Evolutionary conservation across 1,284 basidiomycete species (phyloP).

Genomic region (Golubevia sp.): DNA sequence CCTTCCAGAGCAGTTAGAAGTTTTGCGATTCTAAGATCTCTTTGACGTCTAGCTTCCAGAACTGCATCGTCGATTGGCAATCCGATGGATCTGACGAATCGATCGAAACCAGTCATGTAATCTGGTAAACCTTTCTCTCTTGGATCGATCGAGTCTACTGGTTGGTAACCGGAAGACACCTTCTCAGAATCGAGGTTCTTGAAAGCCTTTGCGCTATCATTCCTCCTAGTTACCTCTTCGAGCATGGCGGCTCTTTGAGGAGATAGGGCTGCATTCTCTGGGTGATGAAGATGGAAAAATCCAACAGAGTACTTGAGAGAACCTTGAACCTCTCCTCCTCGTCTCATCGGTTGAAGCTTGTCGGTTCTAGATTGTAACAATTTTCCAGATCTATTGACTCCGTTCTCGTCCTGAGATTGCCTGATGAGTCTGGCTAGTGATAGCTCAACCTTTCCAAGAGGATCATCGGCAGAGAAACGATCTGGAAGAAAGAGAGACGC

Average conservation of each 20-base stretch:
- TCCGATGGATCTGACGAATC: slow-evolving; percentile 36
- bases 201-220: not conserved
- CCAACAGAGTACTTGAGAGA: slow-evolving; percentile 46
- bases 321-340: slow-evolving; percentile 28
- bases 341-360: slow-evolving; percentile 30
- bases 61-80: slow-evolving; percentile 39
- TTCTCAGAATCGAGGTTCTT: not conserved
- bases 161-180: not conserved
- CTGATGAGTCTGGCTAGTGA: slow-evolving; percentile 35
- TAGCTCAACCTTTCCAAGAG: slow-evolving; percentile 48
- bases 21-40: slow-evolving; percentile 36
- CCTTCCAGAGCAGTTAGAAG: slow-evolving; percentile 35
- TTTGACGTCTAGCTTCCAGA: slow-evolving; percentile 21
- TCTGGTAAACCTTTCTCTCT: slow-evolving; percentile 7
- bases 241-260: slow-evolving; percentile 29
- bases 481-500: slow-evolving; percentile 44
- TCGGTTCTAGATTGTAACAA: slow-evolving; percentile 38
- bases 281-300: slow-evolving; percentile 38
- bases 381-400: slow-evolving; percentile 1
- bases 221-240: slow-evolving; percentile 12
- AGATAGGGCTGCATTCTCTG: slow-evolving; percentile 17
- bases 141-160: too few relatives aligned
- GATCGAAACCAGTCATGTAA: slow-evolving; percentile 42
- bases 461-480: slow-evolving; percentile 52
- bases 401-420: slow-evolving; percentile 10